These are phyloP conservation scores for Boletus barrowsii DNA, from an alignment of 768 basidiomycete species.

Conservation along the genomic window DNA sequence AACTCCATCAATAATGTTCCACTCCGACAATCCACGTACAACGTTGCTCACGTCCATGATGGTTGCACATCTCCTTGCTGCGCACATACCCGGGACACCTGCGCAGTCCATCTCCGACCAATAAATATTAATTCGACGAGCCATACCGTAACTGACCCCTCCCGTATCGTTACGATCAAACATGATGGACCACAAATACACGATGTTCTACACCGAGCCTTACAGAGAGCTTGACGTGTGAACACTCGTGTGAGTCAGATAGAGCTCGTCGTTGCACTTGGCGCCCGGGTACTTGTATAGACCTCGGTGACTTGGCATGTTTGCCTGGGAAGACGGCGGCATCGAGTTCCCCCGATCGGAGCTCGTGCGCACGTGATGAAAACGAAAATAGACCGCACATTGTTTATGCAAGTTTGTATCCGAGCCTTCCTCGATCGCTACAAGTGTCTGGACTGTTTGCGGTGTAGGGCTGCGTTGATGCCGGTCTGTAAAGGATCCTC, in stretches of 20 bases:
- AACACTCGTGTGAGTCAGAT: neutral
- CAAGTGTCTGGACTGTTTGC: no score
- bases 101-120: neutral
- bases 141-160: constrained; percentile 3
- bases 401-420: no score
- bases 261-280: neutral
- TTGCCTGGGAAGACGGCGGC: neutral
- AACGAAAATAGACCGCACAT: no score
- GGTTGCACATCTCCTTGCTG: neutral
- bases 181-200: constrained; percentile 2
- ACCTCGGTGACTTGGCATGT: neutral
- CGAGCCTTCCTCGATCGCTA: no score
- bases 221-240: neutral
- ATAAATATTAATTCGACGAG: neutral
- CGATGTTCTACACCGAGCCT: neutral
- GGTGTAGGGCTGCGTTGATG: no score
- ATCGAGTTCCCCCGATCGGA: neutral
- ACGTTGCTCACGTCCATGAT: neutral
- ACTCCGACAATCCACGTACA: neutral
- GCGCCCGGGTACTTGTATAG: neutral
- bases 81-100: neutral
- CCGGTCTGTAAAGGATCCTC: no score
- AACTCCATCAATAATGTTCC: neutral
- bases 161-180: constrained; percentile 16
- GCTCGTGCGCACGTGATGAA: no score